Percentiles rank a stretch among this genome's conserved stretches.
Evolutionary conservation across 441 rosid species (phyloP).

Genomic region (Bruguiera hainesii): DNA sequence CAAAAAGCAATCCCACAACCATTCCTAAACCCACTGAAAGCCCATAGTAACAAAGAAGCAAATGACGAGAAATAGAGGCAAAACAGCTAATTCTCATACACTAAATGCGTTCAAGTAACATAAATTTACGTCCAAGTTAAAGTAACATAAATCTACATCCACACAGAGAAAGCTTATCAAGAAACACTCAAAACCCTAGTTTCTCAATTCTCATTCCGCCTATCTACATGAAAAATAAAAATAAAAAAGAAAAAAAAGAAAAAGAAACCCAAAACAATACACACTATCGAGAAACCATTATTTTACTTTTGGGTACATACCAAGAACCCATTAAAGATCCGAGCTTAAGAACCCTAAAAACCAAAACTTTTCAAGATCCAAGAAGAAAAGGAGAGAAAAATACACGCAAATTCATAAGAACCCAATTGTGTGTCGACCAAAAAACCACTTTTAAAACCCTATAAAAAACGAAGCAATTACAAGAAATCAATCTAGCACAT

Average conservation of each 20-base stretch:
- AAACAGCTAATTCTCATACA: neutral
- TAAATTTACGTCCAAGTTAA: no score
- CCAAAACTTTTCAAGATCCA: neutral
- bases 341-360: neutral
- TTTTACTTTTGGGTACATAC: no score
- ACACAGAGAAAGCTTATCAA: neutral
- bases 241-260: no score
- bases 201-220: neutral
- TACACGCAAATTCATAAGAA: neutral
- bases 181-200: constrained; percentile 13
- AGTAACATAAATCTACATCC: no score
- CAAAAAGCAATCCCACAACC: no score
- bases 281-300: no score
- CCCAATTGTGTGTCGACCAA: neutral
- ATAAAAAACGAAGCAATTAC: neutral
- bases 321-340: no score
- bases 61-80: neutral
- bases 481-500: neutral
- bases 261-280: no score
- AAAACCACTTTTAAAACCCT: neutral
- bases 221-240: no score
- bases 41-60: neutral
- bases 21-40: no score
- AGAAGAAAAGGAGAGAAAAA: neutral
- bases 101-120: no score